A percentile compares a stretch with the other conserved stretches of the same genome.
These are phyloP conservation scores for Magnaporthales sp. DNA, from an alignment of 2,329 filamentous ascomycete species.

Conservation along the genomic window DNA sequence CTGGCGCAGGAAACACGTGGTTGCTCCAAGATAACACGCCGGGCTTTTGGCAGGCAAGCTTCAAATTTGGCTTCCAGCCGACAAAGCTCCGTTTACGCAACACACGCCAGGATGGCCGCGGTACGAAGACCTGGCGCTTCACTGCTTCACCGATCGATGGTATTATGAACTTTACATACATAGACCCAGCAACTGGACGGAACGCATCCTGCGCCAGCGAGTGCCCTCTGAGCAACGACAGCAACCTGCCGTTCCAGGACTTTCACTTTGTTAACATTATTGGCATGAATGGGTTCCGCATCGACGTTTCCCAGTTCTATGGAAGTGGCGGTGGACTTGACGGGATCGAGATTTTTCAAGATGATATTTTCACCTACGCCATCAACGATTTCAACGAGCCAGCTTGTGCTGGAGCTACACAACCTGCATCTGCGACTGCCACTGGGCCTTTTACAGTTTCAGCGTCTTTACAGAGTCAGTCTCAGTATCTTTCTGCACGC, in stretches of 20 bases:
- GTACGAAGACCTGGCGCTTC: slow-evolving; percentile 82
- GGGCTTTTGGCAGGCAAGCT: slow-evolving; percentile 77
- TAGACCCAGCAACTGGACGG: slow-evolving; percentile 61
- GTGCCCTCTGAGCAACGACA: slow-evolving; percentile 74
- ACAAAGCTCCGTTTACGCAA: slow-evolving; percentile 86
- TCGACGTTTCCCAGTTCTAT: slow-evolving; percentile 84
- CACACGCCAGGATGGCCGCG: slow-evolving; percentile 72
- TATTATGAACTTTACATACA: slow-evolving; percentile 93
- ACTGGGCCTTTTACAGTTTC: slow-evolving; percentile 69
- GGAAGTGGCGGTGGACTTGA: slow-evolving; percentile 76
- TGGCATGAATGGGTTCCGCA: slow-evolving; percentile 77
- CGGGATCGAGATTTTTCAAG: slow-evolving; percentile 79
- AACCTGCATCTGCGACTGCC: slow-evolving; percentile 55
- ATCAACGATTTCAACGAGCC: slow-evolving; percentile 86
- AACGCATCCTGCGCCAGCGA: slow-evolving; percentile 67
- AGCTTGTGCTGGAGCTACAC: slow-evolving; percentile 57
- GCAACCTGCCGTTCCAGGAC: slow-evolving; percentile 65
- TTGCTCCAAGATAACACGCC: slow-evolving; percentile 64
- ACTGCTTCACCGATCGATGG: slow-evolving; percentile 79
- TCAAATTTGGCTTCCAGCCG: slow-evolving; percentile 77
- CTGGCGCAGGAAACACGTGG: slow-evolving; percentile 73
- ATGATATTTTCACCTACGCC: slow-evolving; percentile 80
- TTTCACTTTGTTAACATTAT: slow-evolving; percentile 84
- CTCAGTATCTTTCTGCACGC: slow-evolving; percentile 66
- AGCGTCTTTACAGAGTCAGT: slow-evolving; percentile 59